Percentiles rank a stretch among this genome's conserved stretches.
phyloP scores from a whole-genome alignment of 768 basidiomycete genomes.

The Tricholoma terreum region DNA sequence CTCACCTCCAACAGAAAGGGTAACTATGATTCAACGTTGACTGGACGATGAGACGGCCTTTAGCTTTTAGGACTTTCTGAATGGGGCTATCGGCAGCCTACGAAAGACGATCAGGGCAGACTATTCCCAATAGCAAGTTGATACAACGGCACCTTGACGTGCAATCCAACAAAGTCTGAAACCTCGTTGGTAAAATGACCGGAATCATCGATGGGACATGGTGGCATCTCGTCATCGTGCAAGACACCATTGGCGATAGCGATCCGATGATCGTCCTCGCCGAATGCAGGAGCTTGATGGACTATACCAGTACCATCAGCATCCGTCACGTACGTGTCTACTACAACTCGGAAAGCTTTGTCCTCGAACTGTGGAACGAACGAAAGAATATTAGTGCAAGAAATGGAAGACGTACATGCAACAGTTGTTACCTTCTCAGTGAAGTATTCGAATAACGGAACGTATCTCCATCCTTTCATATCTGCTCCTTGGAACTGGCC shows the following conservation, averaged over 20 bases:
- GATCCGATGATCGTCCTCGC: conserved; percentile 97
- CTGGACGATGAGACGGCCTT: conserved; percentile 85
- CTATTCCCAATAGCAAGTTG: neutral
- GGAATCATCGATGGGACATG: conserved; percentile 90
- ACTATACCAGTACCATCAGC: conserved; percentile 96
- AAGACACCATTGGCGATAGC: conserved; percentile 81
- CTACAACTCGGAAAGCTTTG: conserved; percentile 83
- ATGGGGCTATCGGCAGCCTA: conserved; percentile 94
- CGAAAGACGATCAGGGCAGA: neutral
- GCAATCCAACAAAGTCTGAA: conserved; percentile 79
- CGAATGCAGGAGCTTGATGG: conserved; percentile 97
- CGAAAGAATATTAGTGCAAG: neutral
- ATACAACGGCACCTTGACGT: conserved; percentile 72
- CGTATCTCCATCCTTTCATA: conserved; percentile 95
- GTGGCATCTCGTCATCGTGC: conserved; percentile 88
- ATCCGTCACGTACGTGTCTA: conserved; percentile 91
- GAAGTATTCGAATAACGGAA: conserved; percentile 95
- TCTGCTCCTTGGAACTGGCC: conserved; percentile 86
- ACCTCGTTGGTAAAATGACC: conserved; percentile 89
- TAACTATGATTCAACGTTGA: conserved; percentile 87
- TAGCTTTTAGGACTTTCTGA: conserved; percentile 84
- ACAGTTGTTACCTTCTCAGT: conserved; percentile 69
- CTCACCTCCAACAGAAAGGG: conserved; percentile 95
- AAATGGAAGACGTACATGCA: neutral
- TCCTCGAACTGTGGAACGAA: conserved; percentile 69